phyloP scores from a whole-genome alignment of 1,139 yeast species.

The Taphrina communis region DNA sequence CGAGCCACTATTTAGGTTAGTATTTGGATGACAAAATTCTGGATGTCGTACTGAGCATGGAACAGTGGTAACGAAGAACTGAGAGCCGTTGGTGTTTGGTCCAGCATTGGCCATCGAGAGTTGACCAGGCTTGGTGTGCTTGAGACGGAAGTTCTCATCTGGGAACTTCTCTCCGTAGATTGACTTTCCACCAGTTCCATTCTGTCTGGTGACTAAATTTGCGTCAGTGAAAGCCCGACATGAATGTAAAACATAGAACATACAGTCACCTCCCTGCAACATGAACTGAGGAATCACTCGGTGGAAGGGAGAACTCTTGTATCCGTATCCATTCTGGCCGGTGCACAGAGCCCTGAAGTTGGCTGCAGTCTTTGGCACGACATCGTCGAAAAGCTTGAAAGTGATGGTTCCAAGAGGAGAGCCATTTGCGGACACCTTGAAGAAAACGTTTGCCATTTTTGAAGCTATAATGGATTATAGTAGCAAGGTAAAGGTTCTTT shows the following conservation, averaged over 20 bases:
- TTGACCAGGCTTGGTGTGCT: slow-evolving; percentile 90
- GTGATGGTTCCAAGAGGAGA: slow-evolving; percentile 71
- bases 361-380: slow-evolving; percentile 97
- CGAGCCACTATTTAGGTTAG: slow-evolving; percentile 80
- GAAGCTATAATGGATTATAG: slow-evolving; percentile 23
- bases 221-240: not conserved
- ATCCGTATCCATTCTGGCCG: slow-evolving; percentile 97
- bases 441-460: slow-evolving; percentile 33
- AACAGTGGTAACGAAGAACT: slow-evolving; percentile 97
- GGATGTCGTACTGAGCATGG: slow-evolving; percentile 47
- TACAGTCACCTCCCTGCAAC: slow-evolving; percentile 93
- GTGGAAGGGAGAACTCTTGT: slow-evolving; percentile 92
- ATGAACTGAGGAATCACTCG: slow-evolving; percentile 94
- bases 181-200: slow-evolving; percentile 96
- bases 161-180: slow-evolving; percentile 96
- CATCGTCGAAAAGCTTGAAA: slow-evolving; percentile 88
- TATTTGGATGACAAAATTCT: not conserved
- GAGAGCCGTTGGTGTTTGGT: slow-evolving; percentile 99
- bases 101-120: slow-evolving; percentile 99
- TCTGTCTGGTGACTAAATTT: slow-evolving; percentile 61
- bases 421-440: slow-evolving; percentile 48
- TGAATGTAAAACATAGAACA: not conserved
- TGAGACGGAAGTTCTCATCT: slow-evolving; percentile 89
- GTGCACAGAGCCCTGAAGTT: slow-evolving; percentile 97
- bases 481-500: slow-evolving; percentile 1